Evolutionary conservation across 495 filamentous ascomycete species (phyloP), one percentile per base, ranked within the genome.

Genomic region (Penicillium antarcticum): DNA sequence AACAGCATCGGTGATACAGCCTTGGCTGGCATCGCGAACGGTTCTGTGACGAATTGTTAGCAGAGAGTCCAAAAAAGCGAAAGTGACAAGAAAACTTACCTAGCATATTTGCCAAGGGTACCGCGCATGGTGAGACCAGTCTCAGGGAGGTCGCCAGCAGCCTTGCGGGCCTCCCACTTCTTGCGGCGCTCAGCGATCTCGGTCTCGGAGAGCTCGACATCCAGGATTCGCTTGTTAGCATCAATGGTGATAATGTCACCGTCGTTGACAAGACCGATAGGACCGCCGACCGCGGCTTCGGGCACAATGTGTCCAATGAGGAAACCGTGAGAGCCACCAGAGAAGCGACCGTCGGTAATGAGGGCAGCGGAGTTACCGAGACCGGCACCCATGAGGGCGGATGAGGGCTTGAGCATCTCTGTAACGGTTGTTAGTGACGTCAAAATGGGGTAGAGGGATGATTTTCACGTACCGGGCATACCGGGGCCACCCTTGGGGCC

Each of bases 401-500:
- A 87, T 34, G 80, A 86, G 12, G 92, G 87, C 63, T 86, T 89
- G 34, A 96, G 79, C 76, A 96, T 92, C 74, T 97, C 92, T 45
- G 23, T 1, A 18, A 19, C 3, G 1, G 11, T 26, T 23, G 36
- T 49, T 53, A 55, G 42, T 41, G 24, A 19, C 4, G 17, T 14
- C 24, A 29, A 17, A 19, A 36, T 10, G 12, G 9, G 16, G 13
- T 4, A 23, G 10, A 12, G 13, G 14, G 13, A 19, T 21, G 4
- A 1, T 23, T 26, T 34, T 44, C 24, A 61, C 88, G 9, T 62
- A 72, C 69, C 68, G 54, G 94, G 94, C 94, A 98, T 98, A 29
- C 94, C 94, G 4, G 94, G 94, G 0, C 92, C 94, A 62, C 94
- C 94, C 68, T 89, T 91, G 26, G 94, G 94, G 0, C 94, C 94